A percentile compares a stretch with the other conserved stretches of the same genome.
Evolutionary conservation across 2,329 filamentous ascomycete genomes (phyloP).

Genomic region (Ceratocystis eucalypticola): DNA sequence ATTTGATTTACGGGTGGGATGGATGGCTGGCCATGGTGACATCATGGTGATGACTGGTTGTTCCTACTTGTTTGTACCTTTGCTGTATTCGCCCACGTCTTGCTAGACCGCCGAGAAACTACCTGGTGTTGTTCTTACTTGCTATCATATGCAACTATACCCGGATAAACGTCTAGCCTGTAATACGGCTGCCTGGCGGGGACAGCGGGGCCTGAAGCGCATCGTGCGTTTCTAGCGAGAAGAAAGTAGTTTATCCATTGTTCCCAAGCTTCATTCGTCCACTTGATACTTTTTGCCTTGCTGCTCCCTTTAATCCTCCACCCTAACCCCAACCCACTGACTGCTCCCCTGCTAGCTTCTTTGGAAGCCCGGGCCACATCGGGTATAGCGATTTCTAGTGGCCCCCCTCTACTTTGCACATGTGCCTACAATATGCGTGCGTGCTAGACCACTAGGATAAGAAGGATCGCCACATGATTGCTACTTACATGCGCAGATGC

Average conservation of each 20-base stretch:
- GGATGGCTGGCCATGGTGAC: too few relatives aligned
- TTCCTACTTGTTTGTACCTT: too few relatives aligned
- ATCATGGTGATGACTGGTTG: too few relatives aligned
- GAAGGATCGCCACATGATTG: slow-evolving; percentile 3
- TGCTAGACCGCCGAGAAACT: too few relatives aligned
- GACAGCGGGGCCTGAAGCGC: background rate
- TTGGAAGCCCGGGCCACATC: background rate
- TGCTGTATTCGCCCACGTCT: too few relatives aligned
- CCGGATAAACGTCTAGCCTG: background rate
- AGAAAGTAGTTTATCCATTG: background rate
- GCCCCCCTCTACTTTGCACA: background rate
- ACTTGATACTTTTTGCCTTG: background rate
- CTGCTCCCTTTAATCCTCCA: background rate
- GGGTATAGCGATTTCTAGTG: background rate
- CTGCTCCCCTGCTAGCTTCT: background rate
- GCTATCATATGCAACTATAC: too few relatives aligned
- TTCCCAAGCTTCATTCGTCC: background rate
- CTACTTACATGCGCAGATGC: background rate
- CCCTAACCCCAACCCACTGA: background rate
- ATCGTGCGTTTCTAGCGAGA: background rate
- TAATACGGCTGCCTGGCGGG: background rate
- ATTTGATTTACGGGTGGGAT: too few relatives aligned
- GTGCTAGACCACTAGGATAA: background rate
- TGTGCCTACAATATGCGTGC: background rate
- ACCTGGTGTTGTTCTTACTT: too few relatives aligned